These are phyloP conservation scores for Lipomyces kockii DNA, from an alignment of 805 yeast genomes.

Conservation along the genomic window DNA sequence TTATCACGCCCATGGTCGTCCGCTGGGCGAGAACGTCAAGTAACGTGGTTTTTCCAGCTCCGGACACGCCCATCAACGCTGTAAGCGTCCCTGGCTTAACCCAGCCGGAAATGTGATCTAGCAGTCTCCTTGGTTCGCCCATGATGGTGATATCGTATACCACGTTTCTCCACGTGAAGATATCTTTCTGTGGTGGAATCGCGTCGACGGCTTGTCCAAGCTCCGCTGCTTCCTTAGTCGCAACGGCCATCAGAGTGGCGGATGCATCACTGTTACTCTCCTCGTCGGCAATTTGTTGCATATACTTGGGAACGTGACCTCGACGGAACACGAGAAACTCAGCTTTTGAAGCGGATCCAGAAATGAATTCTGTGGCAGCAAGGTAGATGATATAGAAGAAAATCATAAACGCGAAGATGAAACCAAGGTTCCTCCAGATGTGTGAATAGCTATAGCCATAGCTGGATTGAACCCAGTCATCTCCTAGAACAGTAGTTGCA, in stretches of 20 bases:
- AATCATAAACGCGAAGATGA: constrained; percentile 47
- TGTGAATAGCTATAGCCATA: constrained; percentile 54
- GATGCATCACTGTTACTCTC: background rate
- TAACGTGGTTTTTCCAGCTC: constrained; percentile 78
- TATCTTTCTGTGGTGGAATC: constrained; percentile 63
- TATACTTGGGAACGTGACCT: background rate
- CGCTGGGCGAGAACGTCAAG: constrained; percentile 74
- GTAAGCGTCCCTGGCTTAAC: constrained; percentile 81
- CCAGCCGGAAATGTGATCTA: constrained; percentile 76
- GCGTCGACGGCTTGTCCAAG: constrained; percentile 38
- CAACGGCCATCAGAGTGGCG: background rate
- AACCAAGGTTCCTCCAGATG: constrained; percentile 55
- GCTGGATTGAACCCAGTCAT: constrained; percentile 51
- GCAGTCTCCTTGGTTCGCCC: constrained; percentile 60
- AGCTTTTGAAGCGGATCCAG: constrained; percentile 7
- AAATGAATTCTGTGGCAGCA: constrained; percentile 9
- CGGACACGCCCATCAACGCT: constrained; percentile 74
- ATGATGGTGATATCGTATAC: constrained; percentile 69
- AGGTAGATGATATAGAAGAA: constrained; percentile 56
- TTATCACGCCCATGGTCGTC: constrained; percentile 69
- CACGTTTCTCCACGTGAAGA: constrained; percentile 78
- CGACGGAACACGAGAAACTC: constrained; percentile 14
- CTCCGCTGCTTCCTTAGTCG: background rate
- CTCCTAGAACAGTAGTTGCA: constrained; percentile 55
- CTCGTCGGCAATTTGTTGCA: background rate